A percentile compares a stretch with the other conserved stretches of the same genome.
phyloP scores from a whole-genome alignment of 164 flowering plant species.

The Magnolia sinica region DNA sequence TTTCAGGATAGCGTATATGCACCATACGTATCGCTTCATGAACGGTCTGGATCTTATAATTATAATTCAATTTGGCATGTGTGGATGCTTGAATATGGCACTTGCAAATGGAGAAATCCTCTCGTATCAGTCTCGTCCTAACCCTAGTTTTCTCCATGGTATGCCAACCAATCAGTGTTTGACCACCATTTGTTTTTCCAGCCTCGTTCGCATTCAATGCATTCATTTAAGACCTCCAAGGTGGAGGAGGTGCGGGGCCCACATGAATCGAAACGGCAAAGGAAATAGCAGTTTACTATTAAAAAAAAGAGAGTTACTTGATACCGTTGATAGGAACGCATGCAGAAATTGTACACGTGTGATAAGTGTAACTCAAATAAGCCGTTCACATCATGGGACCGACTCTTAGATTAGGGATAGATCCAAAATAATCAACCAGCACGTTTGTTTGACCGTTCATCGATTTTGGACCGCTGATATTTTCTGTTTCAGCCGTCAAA shows the following conservation, averaged over 20 bases:
- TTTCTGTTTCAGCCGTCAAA: too few relatives aligned
- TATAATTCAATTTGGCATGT: neutral
- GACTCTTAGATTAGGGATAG: too few relatives aligned
- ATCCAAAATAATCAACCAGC: too few relatives aligned
- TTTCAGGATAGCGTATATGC: too few relatives aligned
- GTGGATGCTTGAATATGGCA: neutral
- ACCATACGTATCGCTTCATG: neutral
- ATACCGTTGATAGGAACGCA: too few relatives aligned
- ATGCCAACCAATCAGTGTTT: neutral
- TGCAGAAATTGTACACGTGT: too few relatives aligned
- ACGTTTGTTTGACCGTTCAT: too few relatives aligned
- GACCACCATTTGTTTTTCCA: neutral
- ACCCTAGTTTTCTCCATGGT: neutral
- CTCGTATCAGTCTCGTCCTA: neutral
- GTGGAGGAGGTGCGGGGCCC: neutral
- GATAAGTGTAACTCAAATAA: too few relatives aligned
- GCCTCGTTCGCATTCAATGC: neutral
- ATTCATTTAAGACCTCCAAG: neutral
- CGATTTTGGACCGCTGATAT: too few relatives aligned
- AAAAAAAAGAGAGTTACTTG: too few relatives aligned
- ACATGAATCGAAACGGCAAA: neutral
- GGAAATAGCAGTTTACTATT: too few relatives aligned
- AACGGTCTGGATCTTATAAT: neutral
- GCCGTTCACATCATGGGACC: too few relatives aligned
- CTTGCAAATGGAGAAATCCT: neutral